These are phyloP conservation scores for Auricularia cornea DNA, from an alignment of 768 basidiomycete genomes.

Conservation along the genomic window DNA sequence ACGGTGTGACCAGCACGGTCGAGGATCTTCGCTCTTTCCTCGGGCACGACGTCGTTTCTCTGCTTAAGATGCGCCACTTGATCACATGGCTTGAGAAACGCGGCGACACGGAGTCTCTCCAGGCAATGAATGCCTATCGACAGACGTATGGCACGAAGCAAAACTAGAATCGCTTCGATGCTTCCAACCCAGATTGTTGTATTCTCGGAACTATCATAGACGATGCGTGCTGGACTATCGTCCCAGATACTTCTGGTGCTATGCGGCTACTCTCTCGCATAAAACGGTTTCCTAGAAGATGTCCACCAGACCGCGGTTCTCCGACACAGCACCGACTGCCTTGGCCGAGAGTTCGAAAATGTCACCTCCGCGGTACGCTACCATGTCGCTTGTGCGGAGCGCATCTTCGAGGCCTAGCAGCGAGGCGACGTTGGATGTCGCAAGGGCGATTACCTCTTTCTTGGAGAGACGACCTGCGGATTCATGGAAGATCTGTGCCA, in stretches of 20 bases:
- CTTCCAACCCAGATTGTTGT: background rate
- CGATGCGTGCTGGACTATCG: no score
- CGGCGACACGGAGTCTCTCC: constrained; percentile 54
- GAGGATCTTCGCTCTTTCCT: constrained; percentile 71
- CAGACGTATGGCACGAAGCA: constrained; percentile 50
- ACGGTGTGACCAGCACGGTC: constrained; percentile 62
- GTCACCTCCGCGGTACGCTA: constrained; percentile 24
- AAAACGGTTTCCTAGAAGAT: background rate
- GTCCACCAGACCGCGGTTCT: background rate
- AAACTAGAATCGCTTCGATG: background rate
- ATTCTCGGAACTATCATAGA: background rate
- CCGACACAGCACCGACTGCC: constrained; percentile 4
- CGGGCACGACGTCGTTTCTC: constrained; percentile 65
- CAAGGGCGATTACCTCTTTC: constrained; percentile 23
- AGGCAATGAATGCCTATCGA: constrained; percentile 70
- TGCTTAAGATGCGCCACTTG: constrained; percentile 79
- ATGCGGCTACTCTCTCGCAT: no score
- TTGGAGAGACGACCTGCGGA: constrained; percentile 19
- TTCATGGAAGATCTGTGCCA: constrained; percentile 9
- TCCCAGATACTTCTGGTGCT: no score
- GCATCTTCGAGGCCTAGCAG: constrained; percentile 24
- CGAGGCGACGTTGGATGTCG: constrained; percentile 28
- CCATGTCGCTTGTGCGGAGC: constrained; percentile 22
- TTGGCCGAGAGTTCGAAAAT: constrained; percentile 15
- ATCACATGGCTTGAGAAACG: constrained; percentile 74